phyloP scores from a whole-genome alignment of 768 basidiomycete species.

The Boletellus emodensis region DNA sequence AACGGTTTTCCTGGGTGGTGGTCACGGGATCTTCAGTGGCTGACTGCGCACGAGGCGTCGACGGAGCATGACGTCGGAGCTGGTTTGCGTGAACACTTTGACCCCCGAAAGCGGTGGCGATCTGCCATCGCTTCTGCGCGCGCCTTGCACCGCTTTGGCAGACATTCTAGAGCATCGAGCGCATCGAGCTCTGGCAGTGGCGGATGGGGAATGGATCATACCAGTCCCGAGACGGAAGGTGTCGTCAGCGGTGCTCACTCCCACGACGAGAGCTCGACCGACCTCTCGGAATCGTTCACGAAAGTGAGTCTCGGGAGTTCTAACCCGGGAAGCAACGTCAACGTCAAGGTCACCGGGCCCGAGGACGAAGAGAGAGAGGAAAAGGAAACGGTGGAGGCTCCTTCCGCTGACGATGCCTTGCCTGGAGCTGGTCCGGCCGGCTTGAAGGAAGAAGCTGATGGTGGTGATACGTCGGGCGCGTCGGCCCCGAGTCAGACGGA shows the following conservation, averaged over 20 bases:
- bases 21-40: constrained; percentile 53
- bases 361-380: constrained; percentile 24
- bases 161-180: constrained; percentile 23
- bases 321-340: constrained; percentile 37
- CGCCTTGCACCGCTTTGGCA: constrained; percentile 33
- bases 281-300: constrained; percentile 19
- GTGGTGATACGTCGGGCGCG: not conserved
- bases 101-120: constrained; percentile 71
- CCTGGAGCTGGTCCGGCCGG: constrained; percentile 14
- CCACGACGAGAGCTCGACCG: constrained; percentile 29
- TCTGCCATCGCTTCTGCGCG: constrained; percentile 57
- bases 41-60: constrained; percentile 60
- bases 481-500: not conserved
- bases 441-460: constrained; percentile 10
- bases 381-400: constrained; percentile 23
- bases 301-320: constrained; percentile 29
- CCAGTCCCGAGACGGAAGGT: constrained; percentile 20
- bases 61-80: constrained; percentile 68
- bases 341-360: constrained; percentile 37
- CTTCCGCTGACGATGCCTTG: constrained; percentile 17
- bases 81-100: constrained; percentile 80
- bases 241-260: constrained; percentile 33
- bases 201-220: constrained; percentile 35
- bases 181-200: constrained; percentile 31
- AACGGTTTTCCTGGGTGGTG: not conserved